Conservation (phyloP, 108 stramenopile genomes). For the Chaetoceros tenuissimus region DNA sequence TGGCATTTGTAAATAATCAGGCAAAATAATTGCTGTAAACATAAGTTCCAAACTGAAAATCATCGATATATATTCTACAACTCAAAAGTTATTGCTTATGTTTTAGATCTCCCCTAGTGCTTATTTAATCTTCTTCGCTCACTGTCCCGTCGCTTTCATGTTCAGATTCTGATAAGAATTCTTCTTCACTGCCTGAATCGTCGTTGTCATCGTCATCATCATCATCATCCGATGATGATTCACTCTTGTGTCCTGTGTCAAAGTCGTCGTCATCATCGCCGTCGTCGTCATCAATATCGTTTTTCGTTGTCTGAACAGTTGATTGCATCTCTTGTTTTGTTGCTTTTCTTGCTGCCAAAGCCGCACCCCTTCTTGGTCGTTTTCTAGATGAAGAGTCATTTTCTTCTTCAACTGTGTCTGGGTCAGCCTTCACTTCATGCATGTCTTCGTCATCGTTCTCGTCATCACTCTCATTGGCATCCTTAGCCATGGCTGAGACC, state of each 20-base stretch:
- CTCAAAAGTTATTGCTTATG: too few species aligned
- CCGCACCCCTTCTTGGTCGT: conserved; percentile 9
- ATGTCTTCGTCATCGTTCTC: conserved; percentile 7
- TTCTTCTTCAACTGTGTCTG: conserved; percentile 13
- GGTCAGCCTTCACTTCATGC: conserved; percentile 7
- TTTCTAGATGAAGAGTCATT: background rate
- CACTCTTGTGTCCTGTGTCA: conserved; percentile 1
- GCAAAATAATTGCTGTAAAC: too few species aligned
- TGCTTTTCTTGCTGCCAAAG: conserved; percentile 20
- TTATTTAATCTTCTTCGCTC: background rate
- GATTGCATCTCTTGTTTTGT: conserved; percentile 12
- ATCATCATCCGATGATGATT: conserved; percentile 23
- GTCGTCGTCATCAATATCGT: conserved; percentile 10
- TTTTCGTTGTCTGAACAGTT: background rate
- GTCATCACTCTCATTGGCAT: conserved; percentile 19
- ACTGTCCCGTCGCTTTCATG: background rate
- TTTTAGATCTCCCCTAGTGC: too few species aligned
- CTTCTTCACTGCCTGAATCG: conserved; percentile 2
- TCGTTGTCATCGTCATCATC: conserved; percentile 1
- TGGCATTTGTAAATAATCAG: too few species aligned
- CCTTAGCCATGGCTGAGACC: conserved; percentile 63
- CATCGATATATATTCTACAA: too few species aligned
- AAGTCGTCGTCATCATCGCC: conserved; percentile 22
- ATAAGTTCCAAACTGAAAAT: too few species aligned
- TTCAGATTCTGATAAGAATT: too few species aligned